phyloP scores from a whole-genome alignment of 768 basidiomycete species.

The Pholiota microspora region DNA sequence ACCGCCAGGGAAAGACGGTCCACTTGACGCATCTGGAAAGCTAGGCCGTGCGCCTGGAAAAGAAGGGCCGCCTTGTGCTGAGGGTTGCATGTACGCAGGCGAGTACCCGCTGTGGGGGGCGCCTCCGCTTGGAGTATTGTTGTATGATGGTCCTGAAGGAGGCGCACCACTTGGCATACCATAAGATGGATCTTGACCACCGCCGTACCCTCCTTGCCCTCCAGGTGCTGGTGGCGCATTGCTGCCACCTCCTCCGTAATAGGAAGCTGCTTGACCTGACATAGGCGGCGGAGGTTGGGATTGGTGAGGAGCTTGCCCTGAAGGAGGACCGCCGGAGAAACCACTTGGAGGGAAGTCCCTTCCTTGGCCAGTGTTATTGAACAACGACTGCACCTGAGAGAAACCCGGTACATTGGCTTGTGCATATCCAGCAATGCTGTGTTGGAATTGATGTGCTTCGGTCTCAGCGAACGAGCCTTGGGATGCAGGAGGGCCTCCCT shows the following conservation, averaged over 20 bases:
- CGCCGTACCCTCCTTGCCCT: slow-evolving; percentile 2
- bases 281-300: slow-evolving; percentile 2
- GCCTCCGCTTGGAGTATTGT: slow-evolving; percentile 18
- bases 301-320: neutral
- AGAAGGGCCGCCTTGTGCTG: slow-evolving; percentile 14
- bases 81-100: slow-evolving; percentile 28
- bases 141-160: slow-evolving; percentile 26
- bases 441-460: slow-evolving; percentile 49
- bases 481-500: slow-evolving; percentile 44
- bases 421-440: slow-evolving; percentile 43
- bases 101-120: slow-evolving; percentile 18
- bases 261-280: slow-evolving; percentile 29
- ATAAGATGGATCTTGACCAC: slow-evolving; percentile 21
- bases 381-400: slow-evolving; percentile 37
- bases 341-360: slow-evolving; percentile 1
- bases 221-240: slow-evolving; percentile 20
- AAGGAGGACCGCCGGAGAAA: neutral
- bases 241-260: slow-evolving; percentile 21
- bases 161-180: slow-evolving; percentile 21
- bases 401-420: slow-evolving; percentile 45
- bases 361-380: slow-evolving; percentile 27
- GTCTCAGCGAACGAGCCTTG: slow-evolving; percentile 48
- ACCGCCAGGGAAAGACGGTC: slow-evolving; percentile 17
- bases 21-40: slow-evolving; percentile 17
- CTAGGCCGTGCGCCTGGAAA: slow-evolving; percentile 25